Base-by-base conservation (phyloP, 352 stramenopile genomes). In the Pythium pectinolyticum region DNA sequence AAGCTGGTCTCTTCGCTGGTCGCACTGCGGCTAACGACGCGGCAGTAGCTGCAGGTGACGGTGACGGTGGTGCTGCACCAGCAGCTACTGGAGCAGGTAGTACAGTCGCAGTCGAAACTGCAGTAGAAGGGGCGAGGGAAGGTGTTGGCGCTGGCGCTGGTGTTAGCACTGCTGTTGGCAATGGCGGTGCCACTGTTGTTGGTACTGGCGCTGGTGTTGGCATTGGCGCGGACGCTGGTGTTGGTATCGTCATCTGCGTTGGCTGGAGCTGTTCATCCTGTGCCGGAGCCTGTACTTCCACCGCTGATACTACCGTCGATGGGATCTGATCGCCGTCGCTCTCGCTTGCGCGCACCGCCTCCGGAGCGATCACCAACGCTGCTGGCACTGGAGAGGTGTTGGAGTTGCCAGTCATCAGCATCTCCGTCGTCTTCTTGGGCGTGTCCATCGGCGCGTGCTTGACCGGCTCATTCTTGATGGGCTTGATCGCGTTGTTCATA, bases 1-100 rank as follows among this genome's bases (percentile, higher is more conserved):
- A 8, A 1, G 66, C 66, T 5, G 66, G 66, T 12, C 66, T 48
- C 60, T 73, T 73, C 10, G 43, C 43, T 55, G 51, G 35, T 55
- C 63, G 63, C 41, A 58, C 35, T 25, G 40, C n/a, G 27, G 55
- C 53, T 47, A 41, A 28, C 40, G 24, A 5, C 14, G 54, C 2
- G 6, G 34, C 22, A 1, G 24, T 15, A 0, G 24, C 43, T 22
- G 24, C 10, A 27, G 47, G 10, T 20, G 25, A 14, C 37, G 47
- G 10, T 20, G 25, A 14, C 1, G 47, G 31, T 31, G 57, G 24
- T 7, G 50, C 5, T 5, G 31, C 50, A 57, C 12, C 52, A 7
- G 35, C n/a, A 35, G 35, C 3, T 25, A 40, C n/a, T 6, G 40
- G 37, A 19, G 25, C 22, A 27, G 24, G n/a, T n/a, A n/a, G n/a